Percentiles rank a stretch among this genome's conserved stretches.
phyloP scores from a whole-genome alignment of 306 rosid species.

The Sphenostylis stenocarpa region DNA sequence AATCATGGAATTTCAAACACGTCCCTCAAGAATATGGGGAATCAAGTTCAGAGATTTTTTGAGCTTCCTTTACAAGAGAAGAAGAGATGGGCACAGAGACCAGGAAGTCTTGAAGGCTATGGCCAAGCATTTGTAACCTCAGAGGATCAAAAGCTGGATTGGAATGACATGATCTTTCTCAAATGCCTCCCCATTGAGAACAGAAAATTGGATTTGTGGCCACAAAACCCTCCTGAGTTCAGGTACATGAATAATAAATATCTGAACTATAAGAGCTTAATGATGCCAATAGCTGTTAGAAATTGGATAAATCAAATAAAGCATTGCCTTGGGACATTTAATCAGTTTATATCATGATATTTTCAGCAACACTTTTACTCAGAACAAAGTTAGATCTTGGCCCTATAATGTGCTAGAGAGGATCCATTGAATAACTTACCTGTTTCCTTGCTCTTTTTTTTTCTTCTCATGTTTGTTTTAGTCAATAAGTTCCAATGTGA shows the following conservation, averaged over 20 bases:
- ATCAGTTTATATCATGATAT: background rate
- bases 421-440: background rate
- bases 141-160: conserved; percentile 43
- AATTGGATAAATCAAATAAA: background rate
- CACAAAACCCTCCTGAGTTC: conserved; percentile 50
- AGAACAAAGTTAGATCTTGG: background rate
- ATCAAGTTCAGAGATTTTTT: conserved; percentile 44
- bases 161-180: conserved; percentile 62
- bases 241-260: conserved; percentile 29
- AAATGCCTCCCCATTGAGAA: conserved; percentile 38
- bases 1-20: conserved; percentile 40
- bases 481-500: background rate
- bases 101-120: conserved; percentile 54
- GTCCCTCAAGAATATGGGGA: conserved; percentile 33
- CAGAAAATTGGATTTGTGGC: conserved; percentile 50
- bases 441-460: background rate
- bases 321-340: background rate
- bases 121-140: conserved; percentile 57
- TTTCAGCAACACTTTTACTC: background rate
- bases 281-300: background rate
- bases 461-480: background rate
- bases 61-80: conserved; percentile 46
- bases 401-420: background rate
- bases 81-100: conserved; percentile 42
- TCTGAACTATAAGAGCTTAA: conserved; percentile 5